Conservation (phyloP, 352 stramenopile genomes). For the Pythium aphanidermatum region DNA sequence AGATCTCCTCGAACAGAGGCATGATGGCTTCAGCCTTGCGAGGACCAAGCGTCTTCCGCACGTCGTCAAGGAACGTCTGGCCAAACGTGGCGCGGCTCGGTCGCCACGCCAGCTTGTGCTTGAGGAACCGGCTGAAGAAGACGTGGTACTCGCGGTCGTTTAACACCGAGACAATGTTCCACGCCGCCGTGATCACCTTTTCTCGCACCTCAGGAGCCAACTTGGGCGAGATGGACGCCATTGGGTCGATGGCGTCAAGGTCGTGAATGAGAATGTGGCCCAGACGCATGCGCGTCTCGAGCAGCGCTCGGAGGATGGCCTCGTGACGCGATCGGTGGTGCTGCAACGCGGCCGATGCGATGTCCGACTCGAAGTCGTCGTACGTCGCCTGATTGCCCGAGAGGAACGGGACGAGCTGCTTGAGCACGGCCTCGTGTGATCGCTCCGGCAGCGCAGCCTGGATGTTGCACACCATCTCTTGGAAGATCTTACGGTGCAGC, state of each 20-base stretch:
- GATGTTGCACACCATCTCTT: slow-evolving; percentile 85
- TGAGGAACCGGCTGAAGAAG: slow-evolving; percentile 83
- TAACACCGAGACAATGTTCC: slow-evolving; percentile 82
- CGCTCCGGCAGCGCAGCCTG: slow-evolving; percentile 65
- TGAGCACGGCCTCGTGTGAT: slow-evolving; percentile 55
- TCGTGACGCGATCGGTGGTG: slow-evolving; percentile 80
- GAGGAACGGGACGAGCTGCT: slow-evolving; percentile 68
- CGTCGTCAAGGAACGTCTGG: slow-evolving; percentile 74
- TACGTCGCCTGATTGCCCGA: slow-evolving; percentile 74
- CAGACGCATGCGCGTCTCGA: slow-evolving; percentile 81
- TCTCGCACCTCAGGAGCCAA: slow-evolving; percentile 58
- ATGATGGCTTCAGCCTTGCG: slow-evolving; percentile 60
- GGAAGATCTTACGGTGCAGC: slow-evolving; percentile 84
- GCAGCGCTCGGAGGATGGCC: slow-evolving; percentile 64
- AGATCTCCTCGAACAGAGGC: slow-evolving; percentile 73
- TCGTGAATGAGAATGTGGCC: slow-evolving; percentile 80
- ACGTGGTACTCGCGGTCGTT: slow-evolving; percentile 84
- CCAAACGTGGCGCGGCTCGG: slow-evolving; percentile 72
- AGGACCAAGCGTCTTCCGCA: slow-evolving; percentile 54
- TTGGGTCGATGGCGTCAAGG: slow-evolving; percentile 68
- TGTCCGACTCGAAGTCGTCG: slow-evolving; percentile 61
- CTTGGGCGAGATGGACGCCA: slow-evolving; percentile 47
- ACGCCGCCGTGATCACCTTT: slow-evolving; percentile 75
- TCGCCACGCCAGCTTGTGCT: slow-evolving; percentile 83
- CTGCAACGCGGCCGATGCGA: slow-evolving; percentile 51